These are phyloP conservation scores for Entamoeba invadens DNA, from an alignment of 208 protist species.

Conservation along the genomic window DNA sequence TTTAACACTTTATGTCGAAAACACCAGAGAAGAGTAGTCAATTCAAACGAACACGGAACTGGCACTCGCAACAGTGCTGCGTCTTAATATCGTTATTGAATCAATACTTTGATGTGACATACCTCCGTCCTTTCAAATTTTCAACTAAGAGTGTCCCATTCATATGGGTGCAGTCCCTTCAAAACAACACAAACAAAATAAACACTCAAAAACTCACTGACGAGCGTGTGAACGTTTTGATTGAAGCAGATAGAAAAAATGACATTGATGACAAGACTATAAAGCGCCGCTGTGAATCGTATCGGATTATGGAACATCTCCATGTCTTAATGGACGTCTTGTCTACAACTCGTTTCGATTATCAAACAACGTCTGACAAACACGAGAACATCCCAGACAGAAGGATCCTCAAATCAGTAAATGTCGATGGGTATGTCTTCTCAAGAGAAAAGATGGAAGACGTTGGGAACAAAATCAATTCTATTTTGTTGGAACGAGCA, in stretches of 20 bases:
- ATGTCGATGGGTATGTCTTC: neutral
- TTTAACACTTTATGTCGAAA: too few relatives aligned
- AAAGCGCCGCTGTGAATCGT: neutral
- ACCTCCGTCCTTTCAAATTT: neutral
- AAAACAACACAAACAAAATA: neutral
- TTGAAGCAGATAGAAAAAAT: neutral
- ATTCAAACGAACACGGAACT: neutral
- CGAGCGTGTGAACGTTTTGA: neutral
- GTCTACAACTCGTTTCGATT: neutral
- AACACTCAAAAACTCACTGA: neutral
- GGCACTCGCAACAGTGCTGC: neutral
- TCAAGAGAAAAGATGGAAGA: neutral
- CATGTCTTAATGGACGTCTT: neutral
- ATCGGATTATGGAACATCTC: neutral
- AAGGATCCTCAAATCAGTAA: neutral
- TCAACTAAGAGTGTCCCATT: neutral
- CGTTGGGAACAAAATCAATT: neutral
- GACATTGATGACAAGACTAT: neutral
- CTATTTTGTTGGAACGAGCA: neutral
- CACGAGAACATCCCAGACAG: neutral
- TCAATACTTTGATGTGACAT: neutral
- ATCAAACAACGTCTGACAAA: neutral
- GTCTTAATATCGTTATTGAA: neutral
- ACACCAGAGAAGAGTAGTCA: neutral
- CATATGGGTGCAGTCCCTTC: neutral